A percentile compares a stretch with the other conserved stretches of the same genome.
Evolutionary conservation across 805 yeast genomes (phyloP).

Genomic region (Ogataea allantospora): DNA sequence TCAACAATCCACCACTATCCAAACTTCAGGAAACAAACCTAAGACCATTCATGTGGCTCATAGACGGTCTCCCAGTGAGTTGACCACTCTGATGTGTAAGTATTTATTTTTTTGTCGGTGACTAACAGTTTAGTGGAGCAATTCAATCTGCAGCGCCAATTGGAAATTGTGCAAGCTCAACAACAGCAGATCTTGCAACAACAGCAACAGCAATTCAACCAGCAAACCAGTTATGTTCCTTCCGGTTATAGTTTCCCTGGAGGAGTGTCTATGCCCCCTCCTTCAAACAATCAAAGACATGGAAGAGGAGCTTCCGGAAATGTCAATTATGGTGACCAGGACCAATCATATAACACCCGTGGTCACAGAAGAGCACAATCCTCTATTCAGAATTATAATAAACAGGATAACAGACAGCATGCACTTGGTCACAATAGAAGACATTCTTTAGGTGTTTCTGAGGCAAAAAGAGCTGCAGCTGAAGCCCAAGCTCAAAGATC

Average conservation of each 20-base stretch:
- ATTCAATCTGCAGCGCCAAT: constrained; percentile 83
- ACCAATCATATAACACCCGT: constrained; percentile 18
- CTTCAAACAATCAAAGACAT: constrained; percentile 31
- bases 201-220: constrained; percentile 49
- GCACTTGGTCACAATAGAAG: constrained; percentile 80
- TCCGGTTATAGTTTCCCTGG: constrained; percentile 25
- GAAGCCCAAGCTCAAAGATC: constrained; percentile 73
- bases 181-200: constrained; percentile 85
- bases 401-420: constrained; percentile 27
- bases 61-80: constrained; percentile 91
- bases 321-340: constrained; percentile 16
- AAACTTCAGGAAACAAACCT: constrained; percentile 40
- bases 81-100: constrained; percentile 83
- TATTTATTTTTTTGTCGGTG: constrained; percentile 10
- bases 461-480: constrained; percentile 97
- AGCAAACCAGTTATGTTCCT: constrained; percentile 24
- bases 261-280: constrained; percentile 22
- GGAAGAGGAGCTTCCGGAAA: constrained; percentile 33
- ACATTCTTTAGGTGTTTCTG: constrained; percentile 87
- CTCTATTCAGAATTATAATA: constrained; percentile 24
- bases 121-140: constrained; percentile 59
- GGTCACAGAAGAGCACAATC: constrained; percentile 51
- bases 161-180: constrained; percentile 88
- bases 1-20: constrained; percentile 30
- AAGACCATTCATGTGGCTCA: constrained; percentile 90